A percentile compares a stretch with the other conserved stretches of the same genome.
Evolutionary conservation across 768 basidiomycete genomes (phyloP).

Genomic region (Boletus tomentosulus): DNA sequence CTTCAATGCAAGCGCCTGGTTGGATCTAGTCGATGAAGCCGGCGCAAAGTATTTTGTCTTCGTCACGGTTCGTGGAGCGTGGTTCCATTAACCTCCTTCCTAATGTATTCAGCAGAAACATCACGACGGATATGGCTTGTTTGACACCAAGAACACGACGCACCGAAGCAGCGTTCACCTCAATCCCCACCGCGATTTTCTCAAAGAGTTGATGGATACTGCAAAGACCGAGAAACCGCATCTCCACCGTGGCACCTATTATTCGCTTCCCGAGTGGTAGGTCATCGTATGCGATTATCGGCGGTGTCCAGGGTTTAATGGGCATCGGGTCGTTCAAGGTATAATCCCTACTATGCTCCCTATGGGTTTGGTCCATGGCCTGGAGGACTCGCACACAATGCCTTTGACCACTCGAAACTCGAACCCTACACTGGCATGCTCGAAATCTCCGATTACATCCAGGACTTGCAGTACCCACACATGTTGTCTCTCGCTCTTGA

Average conservation of each 20-base stretch:
- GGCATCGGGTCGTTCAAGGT: slow-evolving; percentile 32
- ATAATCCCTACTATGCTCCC: slow-evolving; percentile 47
- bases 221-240: slow-evolving; percentile 48
- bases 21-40: slow-evolving; percentile 49
- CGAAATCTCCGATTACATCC: slow-evolving; percentile 47
- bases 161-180: slow-evolving; percentile 47
- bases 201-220: slow-evolving; percentile 46
- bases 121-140: slow-evolving; percentile 56
- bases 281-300: slow-evolving; percentile 2
- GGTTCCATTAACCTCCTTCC: background rate
- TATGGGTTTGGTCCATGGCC: slow-evolving; percentile 53
- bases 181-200: slow-evolving; percentile 48
- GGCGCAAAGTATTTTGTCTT: slow-evolving; percentile 63
- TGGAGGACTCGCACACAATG: slow-evolving; percentile 50
- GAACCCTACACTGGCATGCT: slow-evolving; percentile 54
- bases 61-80: slow-evolving; percentile 38
- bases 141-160: slow-evolving; percentile 52
- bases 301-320: background rate
- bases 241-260: slow-evolving; percentile 55
- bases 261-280: slow-evolving; percentile 53
- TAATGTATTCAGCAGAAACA: slow-evolving; percentile 42
- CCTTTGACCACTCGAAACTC: slow-evolving; percentile 41
- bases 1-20: slow-evolving; percentile 53
- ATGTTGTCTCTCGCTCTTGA: slow-evolving; percentile 46
- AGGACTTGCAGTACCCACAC: slow-evolving; percentile 48